Conservation (phyloP, 352 stramenopile species). For the Globisporangium yorkense region DNA sequence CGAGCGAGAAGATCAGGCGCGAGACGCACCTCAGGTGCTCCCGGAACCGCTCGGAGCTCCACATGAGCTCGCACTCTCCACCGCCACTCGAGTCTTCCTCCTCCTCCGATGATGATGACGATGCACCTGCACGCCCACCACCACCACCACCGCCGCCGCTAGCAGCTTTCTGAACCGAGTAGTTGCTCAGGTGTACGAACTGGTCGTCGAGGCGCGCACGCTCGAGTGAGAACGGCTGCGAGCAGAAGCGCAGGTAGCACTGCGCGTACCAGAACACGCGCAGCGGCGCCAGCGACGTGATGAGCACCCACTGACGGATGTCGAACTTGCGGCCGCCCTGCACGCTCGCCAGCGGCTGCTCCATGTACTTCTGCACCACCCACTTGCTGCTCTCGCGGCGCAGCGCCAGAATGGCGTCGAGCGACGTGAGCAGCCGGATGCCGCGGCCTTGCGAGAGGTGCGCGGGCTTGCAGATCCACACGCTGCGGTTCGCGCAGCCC, state of each 20-base stretch:
- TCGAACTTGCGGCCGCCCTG: slow-evolving; percentile 73
- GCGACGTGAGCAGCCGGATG: slow-evolving; percentile 43
- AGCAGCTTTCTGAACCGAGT: slow-evolving; percentile 65
- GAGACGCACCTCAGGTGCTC: slow-evolving; percentile 26
- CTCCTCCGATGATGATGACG: background rate
- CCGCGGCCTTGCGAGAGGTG: slow-evolving; percentile 71
- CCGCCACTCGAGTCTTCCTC: background rate
- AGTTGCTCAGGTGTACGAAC: slow-evolving; percentile 80
- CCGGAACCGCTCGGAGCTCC: slow-evolving; percentile 39
- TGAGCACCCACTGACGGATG: slow-evolving; percentile 80
- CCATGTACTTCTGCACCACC: slow-evolving; percentile 87
- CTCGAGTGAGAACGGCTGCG: slow-evolving; percentile 38
- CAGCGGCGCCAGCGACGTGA: slow-evolving; percentile 55
- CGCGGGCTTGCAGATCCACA: slow-evolving; percentile 81
- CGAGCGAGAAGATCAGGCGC: no score
- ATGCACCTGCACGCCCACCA: no score
- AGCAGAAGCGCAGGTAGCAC: slow-evolving; percentile 79
- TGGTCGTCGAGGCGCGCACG: slow-evolving; percentile 29
- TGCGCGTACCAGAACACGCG: slow-evolving; percentile 54
- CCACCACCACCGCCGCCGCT: no score
- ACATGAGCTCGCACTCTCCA: slow-evolving; percentile 40
- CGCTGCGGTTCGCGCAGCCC: slow-evolving; percentile 18
- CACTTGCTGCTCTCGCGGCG: slow-evolving; percentile 16
- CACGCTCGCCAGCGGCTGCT: slow-evolving; percentile 53
- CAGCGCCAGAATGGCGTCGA: slow-evolving; percentile 25